Conservation (phyloP, 805 yeast species). For the Yamadazyma endophytica region DNA sequence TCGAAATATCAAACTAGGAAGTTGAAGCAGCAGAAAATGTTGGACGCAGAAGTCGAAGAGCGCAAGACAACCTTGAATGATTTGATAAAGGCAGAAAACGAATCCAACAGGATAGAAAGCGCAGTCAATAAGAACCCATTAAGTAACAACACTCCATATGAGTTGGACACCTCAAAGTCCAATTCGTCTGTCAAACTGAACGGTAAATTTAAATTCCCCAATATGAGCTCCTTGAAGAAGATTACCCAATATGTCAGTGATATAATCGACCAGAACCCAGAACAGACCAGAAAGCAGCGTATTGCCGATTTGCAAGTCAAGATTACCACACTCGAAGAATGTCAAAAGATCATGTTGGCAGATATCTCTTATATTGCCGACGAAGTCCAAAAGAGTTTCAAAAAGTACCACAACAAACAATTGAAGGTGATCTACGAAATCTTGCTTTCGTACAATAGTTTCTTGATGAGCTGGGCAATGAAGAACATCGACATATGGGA, state of each 20-base stretch:
- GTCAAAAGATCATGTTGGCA: constrained; percentile 40
- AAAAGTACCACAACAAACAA: constrained; percentile 47
- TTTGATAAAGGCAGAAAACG: constrained; percentile 26
- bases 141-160: constrained; percentile 18
- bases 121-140: constrained; percentile 18
- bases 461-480: constrained; percentile 62
- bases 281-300: constrained; percentile 53
- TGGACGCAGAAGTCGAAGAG: constrained; percentile 29
- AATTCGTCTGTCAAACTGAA: constrained; percentile 3
- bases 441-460: constrained; percentile 49
- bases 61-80: constrained; percentile 29
- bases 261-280: constrained; percentile 65
- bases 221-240: constrained; percentile 36
- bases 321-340: constrained; percentile 48
- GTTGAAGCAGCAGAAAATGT: constrained; percentile 25
- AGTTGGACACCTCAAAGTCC: constrained; percentile 11
- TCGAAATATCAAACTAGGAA: constrained; percentile 51
- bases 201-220: constrained; percentile 41
- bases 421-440: constrained; percentile 50
- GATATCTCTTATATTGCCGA: constrained; percentile 40
- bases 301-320: constrained; percentile 48
- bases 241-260: constrained; percentile 52
- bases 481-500: constrained; percentile 67
- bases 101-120: constrained; percentile 21
- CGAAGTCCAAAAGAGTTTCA: constrained; percentile 43